Base-by-base conservation (phyloP, 1,284 basidiomycete genomes). In the Xanthoconium separans region DNA sequence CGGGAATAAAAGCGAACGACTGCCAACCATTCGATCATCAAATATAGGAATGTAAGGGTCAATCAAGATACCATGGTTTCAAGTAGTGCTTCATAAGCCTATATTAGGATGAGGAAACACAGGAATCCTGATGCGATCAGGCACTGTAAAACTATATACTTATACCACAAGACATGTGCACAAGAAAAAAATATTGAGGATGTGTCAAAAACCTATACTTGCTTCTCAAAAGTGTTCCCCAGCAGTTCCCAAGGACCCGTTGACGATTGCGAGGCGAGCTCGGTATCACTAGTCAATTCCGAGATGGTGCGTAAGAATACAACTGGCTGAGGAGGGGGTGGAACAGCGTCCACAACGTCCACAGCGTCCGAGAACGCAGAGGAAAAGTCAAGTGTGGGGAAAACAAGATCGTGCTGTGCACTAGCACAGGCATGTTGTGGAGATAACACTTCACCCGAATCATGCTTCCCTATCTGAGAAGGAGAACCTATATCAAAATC, bases 361-460 rank as follows among this genome's bases (percentile, higher is more conserved):
- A n/a, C n/a, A n/a, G n/a, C n/a, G n/a, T n/a, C n/a, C n/a, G n/a
- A n/a, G n/a, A n/a, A n/a, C n/a, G 48, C 39, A 15, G 65, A 65
- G 1, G 85, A 86, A 59, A 89, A 79, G 65, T 90, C 87, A 51
- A 90, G 75, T 1, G 82, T 86, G 2, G 88, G 88, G 15, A 91
- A 68, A 12, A 89, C 70, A 56, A 90, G 77, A 2, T 76, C 76
- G n/a, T 70, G 70, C 30, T 69, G 65, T 51, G 56, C 44, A 22
- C 63, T 69, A 18, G 60, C 64, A 48, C 37, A 4, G 66, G 58
- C 6, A 50, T 7, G 27, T 27, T 27, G 45, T 3, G 47, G 13
- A 37, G 51, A 53, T 7, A 53, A 30, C 8, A 37, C 37, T 43
- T 51, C 52, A 43, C 8, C 15, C 11, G 33, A 37, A 33, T 51